Conservation (phyloP, 176 grass and related monocot species). For the Thinopyrum elongatum region DNA sequence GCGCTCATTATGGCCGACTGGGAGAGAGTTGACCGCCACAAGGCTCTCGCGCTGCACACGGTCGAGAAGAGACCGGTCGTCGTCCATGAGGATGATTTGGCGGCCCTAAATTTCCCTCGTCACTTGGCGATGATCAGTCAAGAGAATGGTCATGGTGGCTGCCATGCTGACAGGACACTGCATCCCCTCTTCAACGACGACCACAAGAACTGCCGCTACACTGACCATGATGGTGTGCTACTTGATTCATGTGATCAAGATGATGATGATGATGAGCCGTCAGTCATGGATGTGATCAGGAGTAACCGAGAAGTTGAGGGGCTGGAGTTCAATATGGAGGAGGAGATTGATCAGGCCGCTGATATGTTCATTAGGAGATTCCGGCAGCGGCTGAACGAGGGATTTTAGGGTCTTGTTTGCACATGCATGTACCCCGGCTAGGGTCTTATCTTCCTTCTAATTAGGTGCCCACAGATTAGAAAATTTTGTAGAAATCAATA, state of each 20-base stretch:
- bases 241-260: background rate
- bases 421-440: background rate
- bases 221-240: background rate
- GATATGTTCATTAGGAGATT: constrained; percentile 84
- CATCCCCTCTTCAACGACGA: background rate
- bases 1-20: background rate
- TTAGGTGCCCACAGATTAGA: background rate
- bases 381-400: constrained; percentile 42
- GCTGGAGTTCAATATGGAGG: constrained; percentile 64
- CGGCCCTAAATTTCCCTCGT: background rate
- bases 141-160: background rate
- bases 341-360: constrained; percentile 72
- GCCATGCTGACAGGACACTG: background rate
- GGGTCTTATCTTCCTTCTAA: background rate
- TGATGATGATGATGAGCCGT: constrained; percentile 19
- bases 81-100: background rate
- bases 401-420: background rate
- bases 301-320: constrained; percentile 50
- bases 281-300: constrained; percentile 75
- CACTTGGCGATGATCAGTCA: background rate
- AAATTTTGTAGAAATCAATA: background rate
- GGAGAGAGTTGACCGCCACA: background rate
- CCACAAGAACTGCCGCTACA: background rate
- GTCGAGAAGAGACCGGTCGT: background rate
- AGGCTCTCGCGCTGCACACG: background rate